Evolutionary conservation across 768 basidiomycete genomes (phyloP), one percentile per base, ranked within the genome.

Genomic region (Lentinula raphanica): DNA sequence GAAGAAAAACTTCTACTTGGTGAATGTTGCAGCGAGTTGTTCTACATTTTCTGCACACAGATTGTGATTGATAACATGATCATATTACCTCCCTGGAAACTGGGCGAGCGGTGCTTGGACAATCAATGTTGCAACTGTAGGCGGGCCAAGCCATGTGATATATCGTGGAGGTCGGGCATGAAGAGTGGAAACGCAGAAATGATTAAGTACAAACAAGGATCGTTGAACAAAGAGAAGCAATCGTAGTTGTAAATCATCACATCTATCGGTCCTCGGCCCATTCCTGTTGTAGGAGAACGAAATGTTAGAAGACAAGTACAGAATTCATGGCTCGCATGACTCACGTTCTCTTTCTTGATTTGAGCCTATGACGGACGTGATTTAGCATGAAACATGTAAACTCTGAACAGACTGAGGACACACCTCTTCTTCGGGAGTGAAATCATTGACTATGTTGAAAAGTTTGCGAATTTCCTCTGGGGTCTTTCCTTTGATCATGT

Each of bases 401-500:
- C n/a, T n/a, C n/a, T n/a, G n/a, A n/a, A n/a, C n/a, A n/a, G n/a
- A 31, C 45, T 40, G 21, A 58, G 25, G 29, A 48, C 76, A 46
- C 46, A 94, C 96, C 87, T 99, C 97, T 72, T 98, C 97, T 70
- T 99, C 97, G 19, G 96, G 94, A 3, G 97, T 98, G 69, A 99
- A 99, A 75, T 98, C 97, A 71, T 94, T 94, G 31, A 92, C 90
- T 63, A 95, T 94, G 82, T 97, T 96, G 79, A 94, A 98, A 55
- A 98, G 84, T 69, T 98, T 98, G 59, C 96, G 88, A 65, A 99
- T 98, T 76, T 98, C 97, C 72, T 98, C 97, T 23, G 97, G 97
- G 3, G 95, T 96, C 84, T 99, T 99, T 32, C 97, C 97, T 79
- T 99, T 98, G 83, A 99, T 98, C 97, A 98, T 99, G 82, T 98